Conservation (phyloP, 129 eudicot species). For the Helianthus annuus region DNA sequence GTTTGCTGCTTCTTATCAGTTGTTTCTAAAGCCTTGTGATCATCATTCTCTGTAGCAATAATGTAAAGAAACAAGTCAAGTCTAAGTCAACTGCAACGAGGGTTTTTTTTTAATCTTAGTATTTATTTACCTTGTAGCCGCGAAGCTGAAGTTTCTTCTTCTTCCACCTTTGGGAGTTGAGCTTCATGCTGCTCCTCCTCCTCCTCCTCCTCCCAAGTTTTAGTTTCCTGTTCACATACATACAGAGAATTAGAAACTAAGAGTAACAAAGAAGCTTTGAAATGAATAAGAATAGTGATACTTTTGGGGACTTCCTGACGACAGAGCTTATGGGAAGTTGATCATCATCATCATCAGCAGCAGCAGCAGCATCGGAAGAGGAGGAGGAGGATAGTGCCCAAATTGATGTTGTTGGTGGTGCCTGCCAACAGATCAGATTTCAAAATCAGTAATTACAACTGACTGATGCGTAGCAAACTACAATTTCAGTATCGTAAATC, state of each 20-base stretch:
- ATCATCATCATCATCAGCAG: conserved; percentile 39
- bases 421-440: conserved; percentile 37
- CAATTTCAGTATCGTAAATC: no score
- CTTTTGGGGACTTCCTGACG: conserved; percentile 27
- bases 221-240: not conserved
- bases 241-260: not conserved
- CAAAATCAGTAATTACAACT: not conserved
- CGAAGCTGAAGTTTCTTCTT: conserved; percentile 26
- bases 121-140: conserved; percentile 37
- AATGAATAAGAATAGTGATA: no score
- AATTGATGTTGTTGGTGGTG: conserved; percentile 58
- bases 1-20: conserved; percentile 45
- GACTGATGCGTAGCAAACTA: no score
- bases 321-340: conserved; percentile 37
- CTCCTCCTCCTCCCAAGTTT: no score
- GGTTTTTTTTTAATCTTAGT: not conserved
- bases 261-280: no score
- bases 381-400: conserved; percentile 55
- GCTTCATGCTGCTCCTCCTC: no score
- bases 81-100: conserved; percentile 6
- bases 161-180: conserved; percentile 23
- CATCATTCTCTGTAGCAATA: conserved; percentile 49
- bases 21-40: conserved; percentile 40
- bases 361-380: conserved; percentile 45
- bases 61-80: not conserved